These are phyloP conservation scores for Arctium lappa DNA, from an alignment of 129 eudicot genomes.

Conservation along the genomic window DNA sequence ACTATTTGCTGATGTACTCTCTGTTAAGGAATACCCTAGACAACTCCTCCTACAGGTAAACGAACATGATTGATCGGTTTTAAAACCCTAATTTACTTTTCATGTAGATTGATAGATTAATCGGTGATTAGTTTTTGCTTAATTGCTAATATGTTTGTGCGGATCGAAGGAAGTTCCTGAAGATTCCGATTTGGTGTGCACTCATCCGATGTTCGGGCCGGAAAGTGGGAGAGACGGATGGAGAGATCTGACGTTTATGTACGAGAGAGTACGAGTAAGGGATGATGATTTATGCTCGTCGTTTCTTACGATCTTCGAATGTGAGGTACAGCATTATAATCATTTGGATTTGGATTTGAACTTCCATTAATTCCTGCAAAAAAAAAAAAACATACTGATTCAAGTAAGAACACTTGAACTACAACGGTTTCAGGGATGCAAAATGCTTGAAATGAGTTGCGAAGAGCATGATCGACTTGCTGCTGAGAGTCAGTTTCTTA, in stretches of 20 bases:
- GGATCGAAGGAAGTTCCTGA: constrained; percentile 48
- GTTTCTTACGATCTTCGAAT: constrained; percentile 48
- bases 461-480: constrained; percentile 71
- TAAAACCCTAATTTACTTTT: not conserved
- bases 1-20: constrained; percentile 65
- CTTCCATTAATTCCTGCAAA: not conserved
- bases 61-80: not conserved
- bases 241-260: constrained; percentile 54
- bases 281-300: constrained; percentile 51
- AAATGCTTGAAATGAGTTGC: constrained; percentile 69
- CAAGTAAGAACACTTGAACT: not conserved
- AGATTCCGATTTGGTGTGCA: constrained; percentile 69
- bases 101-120: not conserved
- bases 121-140: not conserved
- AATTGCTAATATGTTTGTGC: constrained; percentile 1
- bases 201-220: constrained; percentile 88
- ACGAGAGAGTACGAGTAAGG: constrained; percentile 56
- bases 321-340: constrained; percentile 37
- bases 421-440: constrained; percentile 53
- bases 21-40: constrained; percentile 69
- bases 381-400: no score
- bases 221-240: constrained; percentile 76
- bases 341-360: not conserved
- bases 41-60: constrained; percentile 51
- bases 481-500: constrained; percentile 64